A percentile compares a stretch with the other conserved stretches of the same genome.
Conservation (phyloP, 2,329 filamentous ascomycete species). For the Chrysosporium queenslandicum region DNA sequence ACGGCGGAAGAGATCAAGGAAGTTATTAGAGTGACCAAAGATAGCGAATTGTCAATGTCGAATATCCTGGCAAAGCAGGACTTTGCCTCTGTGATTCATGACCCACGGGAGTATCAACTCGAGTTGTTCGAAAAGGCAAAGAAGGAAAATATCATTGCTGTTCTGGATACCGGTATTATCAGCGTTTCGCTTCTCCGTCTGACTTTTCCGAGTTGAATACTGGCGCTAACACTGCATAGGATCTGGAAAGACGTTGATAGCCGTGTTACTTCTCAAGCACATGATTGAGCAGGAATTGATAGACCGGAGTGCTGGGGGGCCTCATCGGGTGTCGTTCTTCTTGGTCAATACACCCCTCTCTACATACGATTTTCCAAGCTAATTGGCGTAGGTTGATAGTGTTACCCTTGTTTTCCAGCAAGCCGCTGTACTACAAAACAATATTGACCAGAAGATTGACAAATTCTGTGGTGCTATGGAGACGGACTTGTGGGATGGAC, state of each 20-base stretch:
- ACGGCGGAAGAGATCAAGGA: conserved; percentile 33
- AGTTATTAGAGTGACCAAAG: conserved; percentile 25
- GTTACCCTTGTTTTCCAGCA: conserved; percentile 89
- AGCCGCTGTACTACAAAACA: conserved; percentile 66
- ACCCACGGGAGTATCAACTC: conserved; percentile 79
- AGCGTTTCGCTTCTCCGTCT: not conserved
- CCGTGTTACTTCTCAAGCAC: conserved; percentile 70
- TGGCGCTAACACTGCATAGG: conserved; percentile 38
- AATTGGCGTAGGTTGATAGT: conserved; percentile 56
- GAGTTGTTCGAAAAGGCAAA: conserved; percentile 88
- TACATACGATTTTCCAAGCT: conserved; percentile 12
- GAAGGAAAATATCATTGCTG: conserved; percentile 75
- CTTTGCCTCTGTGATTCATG: conserved; percentile 53
- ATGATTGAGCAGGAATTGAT: conserved; percentile 68
- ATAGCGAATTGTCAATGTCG: conserved; percentile 46
- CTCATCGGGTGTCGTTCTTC: conserved; percentile 68
- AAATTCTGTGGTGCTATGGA: conserved; percentile 64
- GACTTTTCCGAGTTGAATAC: not conserved
- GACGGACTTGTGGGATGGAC: conserved; percentile 50
- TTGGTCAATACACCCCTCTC: conserved; percentile 43
- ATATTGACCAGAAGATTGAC: conserved; percentile 65
- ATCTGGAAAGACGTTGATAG: conserved; percentile 93
- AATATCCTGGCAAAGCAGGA: conserved; percentile 46
- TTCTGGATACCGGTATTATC: conserved; percentile 68
- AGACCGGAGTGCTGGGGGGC: conserved; percentile 50